Evolutionary conservation across 2,329 filamentous ascomycete species (phyloP).

Genomic region (Karstenula rhodostoma): DNA sequence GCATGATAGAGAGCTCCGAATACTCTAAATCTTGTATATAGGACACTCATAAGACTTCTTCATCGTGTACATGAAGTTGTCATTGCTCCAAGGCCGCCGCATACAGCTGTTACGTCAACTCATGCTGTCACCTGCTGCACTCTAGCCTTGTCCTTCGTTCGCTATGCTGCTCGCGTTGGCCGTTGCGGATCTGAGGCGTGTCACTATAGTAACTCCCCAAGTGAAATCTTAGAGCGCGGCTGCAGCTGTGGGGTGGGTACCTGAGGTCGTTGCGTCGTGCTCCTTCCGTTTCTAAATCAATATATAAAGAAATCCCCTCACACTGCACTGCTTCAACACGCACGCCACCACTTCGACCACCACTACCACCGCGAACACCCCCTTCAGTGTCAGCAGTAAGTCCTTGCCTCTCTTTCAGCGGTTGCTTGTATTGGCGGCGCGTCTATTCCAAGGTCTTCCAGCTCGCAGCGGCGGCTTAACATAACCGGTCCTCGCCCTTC

Average conservation of each 20-base stretch:
- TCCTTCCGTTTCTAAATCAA: background rate
- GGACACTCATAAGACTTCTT: no score
- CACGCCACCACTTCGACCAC: background rate
- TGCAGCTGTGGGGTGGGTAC: background rate
- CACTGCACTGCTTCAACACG: background rate
- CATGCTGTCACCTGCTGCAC: background rate
- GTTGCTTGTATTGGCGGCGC: background rate
- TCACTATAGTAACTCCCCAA: background rate
- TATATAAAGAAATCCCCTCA: background rate
- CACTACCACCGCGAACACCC: no score
- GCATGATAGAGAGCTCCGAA: background rate
- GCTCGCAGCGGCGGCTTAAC: background rate
- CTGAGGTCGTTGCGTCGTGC: background rate
- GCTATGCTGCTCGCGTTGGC: background rate
- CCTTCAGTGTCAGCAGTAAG: background rate
- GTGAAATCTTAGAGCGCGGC: background rate
- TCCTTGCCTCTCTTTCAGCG: background rate
- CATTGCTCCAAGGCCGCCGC: background rate
- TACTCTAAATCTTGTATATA: no score
- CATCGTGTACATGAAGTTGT: background rate
- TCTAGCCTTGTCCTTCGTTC: background rate
- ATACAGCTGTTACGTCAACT: background rate
- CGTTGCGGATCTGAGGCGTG: background rate
- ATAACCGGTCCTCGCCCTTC: background rate
- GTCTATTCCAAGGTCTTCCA: background rate